Percentiles rank a stretch among this genome's conserved stretches.
phyloP scores from a whole-genome alignment of 1,139 yeast genomes.

The Debaryomycetaceae sp. region DNA sequence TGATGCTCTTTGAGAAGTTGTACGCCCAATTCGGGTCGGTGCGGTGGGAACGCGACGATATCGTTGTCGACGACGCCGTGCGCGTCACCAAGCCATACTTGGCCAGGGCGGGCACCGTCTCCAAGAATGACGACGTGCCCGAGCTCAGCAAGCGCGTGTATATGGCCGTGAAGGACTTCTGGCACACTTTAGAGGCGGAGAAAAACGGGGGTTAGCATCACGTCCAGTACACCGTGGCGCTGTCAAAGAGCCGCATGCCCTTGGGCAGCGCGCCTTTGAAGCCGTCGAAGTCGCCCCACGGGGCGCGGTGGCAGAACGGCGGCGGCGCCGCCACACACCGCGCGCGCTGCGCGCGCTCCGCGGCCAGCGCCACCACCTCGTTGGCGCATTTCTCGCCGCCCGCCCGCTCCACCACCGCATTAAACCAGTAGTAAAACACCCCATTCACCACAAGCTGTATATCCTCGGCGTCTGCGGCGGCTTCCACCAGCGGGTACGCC shows the following conservation, averaged over 20 bases:
- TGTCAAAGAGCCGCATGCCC: slow-evolving; percentile 53
- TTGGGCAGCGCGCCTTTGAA: slow-evolving; percentile 52
- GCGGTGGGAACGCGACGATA: slow-evolving; percentile 17
- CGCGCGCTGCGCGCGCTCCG: not conserved
- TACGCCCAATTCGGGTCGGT: slow-evolving; percentile 18
- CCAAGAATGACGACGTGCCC: slow-evolving; percentile 18
- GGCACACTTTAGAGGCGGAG: slow-evolving; percentile 47
- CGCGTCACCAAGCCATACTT: slow-evolving; percentile 26
- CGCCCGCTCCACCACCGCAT: slow-evolving; percentile 13
- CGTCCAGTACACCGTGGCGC: slow-evolving; percentile 37
- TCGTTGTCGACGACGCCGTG: slow-evolving; percentile 23
- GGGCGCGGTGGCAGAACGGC: slow-evolving; percentile 2
- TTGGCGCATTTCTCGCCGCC: too few relatives aligned
- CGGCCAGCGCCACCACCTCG: not conserved
- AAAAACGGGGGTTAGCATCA: slow-evolving; percentile 55
- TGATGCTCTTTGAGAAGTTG: slow-evolving; percentile 19
- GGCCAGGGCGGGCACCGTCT: slow-evolving; percentile 20
- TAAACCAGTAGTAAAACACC: slow-evolving; percentile 30
- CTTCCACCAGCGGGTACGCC: too few relatives aligned
- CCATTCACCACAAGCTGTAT: slow-evolving; percentile 13
- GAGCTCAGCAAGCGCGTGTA: slow-evolving; percentile 42
- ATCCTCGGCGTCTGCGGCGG: slow-evolving; percentile 9
- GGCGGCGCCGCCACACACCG: not conserved
- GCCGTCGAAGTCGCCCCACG: slow-evolving; percentile 71
- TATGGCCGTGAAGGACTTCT: slow-evolving; percentile 51